Evolutionary conservation across 371 early-diverging fungal species (phyloP).

Genomic region (Mortierella sp.): DNA sequence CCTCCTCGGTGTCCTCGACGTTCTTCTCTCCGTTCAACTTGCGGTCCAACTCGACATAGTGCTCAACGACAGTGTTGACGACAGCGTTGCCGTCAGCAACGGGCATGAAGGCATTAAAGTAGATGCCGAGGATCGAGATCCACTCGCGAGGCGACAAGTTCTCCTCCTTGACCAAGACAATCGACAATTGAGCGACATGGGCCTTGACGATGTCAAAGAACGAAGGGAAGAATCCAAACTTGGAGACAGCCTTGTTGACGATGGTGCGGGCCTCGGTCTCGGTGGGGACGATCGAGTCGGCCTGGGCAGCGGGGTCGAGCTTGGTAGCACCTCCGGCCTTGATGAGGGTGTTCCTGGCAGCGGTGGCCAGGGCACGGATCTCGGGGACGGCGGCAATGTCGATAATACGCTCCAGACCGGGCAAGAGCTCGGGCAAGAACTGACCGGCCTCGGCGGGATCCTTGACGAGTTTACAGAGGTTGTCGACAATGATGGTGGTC

Average conservation of each 20-base stretch:
- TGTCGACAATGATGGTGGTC: slow-evolving; percentile 72
- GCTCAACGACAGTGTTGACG: slow-evolving; percentile 50
- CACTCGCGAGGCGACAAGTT: slow-evolving; percentile 63
- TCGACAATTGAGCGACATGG: slow-evolving; percentile 58
- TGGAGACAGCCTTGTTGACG: slow-evolving; percentile 62
- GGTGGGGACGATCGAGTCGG: slow-evolving; percentile 55
- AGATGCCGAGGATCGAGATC: slow-evolving; percentile 58
- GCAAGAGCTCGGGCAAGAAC: slow-evolving; percentile 78
- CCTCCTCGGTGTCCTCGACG: slow-evolving; percentile 68
- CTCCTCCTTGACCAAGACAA: slow-evolving; percentile 68
- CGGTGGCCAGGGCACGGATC: slow-evolving; percentile 70
- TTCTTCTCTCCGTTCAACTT: slow-evolving; percentile 61
- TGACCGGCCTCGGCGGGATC: slow-evolving; percentile 74
- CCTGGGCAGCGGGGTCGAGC: slow-evolving; percentile 50
- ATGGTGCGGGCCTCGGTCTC: slow-evolving; percentile 60
- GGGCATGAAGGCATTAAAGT: slow-evolving; percentile 63
- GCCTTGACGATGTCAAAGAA: slow-evolving; percentile 64
- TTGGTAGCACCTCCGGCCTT: slow-evolving; percentile 67
- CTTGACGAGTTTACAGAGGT: slow-evolving; percentile 73
- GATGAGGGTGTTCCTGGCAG: slow-evolving; percentile 67
- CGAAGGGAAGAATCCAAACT: slow-evolving; percentile 67
- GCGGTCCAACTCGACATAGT: slow-evolving; percentile 55
- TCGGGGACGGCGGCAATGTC: slow-evolving; percentile 73
- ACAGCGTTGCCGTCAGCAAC: slow-evolving; percentile 59
- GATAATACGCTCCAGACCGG: slow-evolving; percentile 73